phyloP scores from a whole-genome alignment of 768 basidiomycete genomes.

The Amanita muscaria region DNA sequence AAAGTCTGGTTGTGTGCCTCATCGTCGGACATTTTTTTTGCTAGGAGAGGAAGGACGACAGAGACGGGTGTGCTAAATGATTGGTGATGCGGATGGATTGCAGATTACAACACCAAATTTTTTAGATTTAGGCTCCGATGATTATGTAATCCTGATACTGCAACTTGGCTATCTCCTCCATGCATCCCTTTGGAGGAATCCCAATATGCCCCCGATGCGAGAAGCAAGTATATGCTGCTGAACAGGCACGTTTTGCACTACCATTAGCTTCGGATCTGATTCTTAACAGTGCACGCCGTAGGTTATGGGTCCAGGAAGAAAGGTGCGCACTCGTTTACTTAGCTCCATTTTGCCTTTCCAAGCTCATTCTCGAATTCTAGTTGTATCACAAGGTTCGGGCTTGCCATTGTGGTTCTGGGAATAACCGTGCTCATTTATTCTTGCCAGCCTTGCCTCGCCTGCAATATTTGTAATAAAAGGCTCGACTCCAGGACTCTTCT shows the following conservation, averaged over 20 bases:
- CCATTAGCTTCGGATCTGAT: neutral
- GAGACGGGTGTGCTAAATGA: constrained; percentile 12
- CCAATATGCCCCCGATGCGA: constrained; percentile 66
- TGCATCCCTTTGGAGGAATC: constrained; percentile 69
- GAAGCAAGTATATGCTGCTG: constrained; percentile 79
- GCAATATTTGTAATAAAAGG: constrained; percentile 66
- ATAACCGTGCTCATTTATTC: constrained; percentile 7
- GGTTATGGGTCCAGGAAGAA: constrained; percentile 84
- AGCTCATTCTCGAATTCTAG: constrained; percentile 26
- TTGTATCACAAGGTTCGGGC: constrained; percentile 72
- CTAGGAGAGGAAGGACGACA: constrained; percentile 11
- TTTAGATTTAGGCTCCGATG: constrained; percentile 30
- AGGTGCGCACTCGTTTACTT: constrained; percentile 46
- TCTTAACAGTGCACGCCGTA: constrained; percentile 22
- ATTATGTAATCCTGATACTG: constrained; percentile 17
- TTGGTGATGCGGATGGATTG: constrained; percentile 12
- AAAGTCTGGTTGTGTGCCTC: constrained; percentile 82
- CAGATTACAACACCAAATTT: constrained; percentile 16
- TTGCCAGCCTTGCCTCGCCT: constrained; percentile 70
- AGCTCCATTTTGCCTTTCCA: constrained; percentile 4
- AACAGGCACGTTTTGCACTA: constrained; percentile 48
- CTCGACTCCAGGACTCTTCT: constrained; percentile 70
- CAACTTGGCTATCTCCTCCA: constrained; percentile 16
- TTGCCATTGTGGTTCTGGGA: neutral
- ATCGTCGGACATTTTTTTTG: constrained; percentile 78